phyloP scores from a whole-genome alignment of 2,329 filamentous ascomycete species.

The Epicoccum nigrum region DNA sequence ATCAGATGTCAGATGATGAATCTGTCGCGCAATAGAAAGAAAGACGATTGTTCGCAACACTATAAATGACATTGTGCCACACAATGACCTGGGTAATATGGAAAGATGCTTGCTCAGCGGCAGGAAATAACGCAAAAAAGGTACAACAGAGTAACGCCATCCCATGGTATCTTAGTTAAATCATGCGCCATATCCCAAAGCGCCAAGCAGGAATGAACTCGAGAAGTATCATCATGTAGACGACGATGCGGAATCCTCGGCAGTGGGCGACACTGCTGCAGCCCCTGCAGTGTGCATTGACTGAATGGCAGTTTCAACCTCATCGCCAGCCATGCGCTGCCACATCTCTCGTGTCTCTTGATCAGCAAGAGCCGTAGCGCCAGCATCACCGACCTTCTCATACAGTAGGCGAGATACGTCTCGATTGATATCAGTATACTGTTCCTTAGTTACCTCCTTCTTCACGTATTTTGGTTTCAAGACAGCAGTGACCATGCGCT shows the following conservation, averaged over 20 bases:
- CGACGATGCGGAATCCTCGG: conserved; percentile 38
- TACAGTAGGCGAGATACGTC: conserved; percentile 89
- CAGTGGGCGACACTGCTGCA: conserved; percentile 27
- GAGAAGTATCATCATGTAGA: conserved; percentile 26
- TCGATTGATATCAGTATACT: conserved; percentile 92
- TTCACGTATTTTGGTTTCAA: conserved; percentile 83
- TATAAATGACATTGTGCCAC: too few species aligned
- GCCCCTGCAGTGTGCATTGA: conserved; percentile 28
- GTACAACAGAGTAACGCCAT: conserved; percentile 9
- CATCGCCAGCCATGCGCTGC: conserved; percentile 76
- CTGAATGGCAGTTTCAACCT: conserved; percentile 76
- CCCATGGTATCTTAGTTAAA: conserved; percentile 16
- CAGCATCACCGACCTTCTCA: conserved; percentile 62
- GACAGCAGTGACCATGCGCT: conserved; percentile 82
- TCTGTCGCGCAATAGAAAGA: too few species aligned
- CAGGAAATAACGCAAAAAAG: conserved; percentile 1
- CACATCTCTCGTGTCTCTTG: conserved; percentile 70
- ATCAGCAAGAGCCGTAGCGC: conserved; percentile 61
- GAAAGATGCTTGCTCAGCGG: too few species aligned
- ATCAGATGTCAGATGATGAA: too few species aligned
- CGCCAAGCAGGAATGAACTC: neutral
- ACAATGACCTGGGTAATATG: too few species aligned
- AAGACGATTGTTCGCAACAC: too few species aligned
- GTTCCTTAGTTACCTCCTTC: conserved; percentile 79
- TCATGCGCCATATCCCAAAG: conserved; percentile 7